These are phyloP conservation scores for Phytophthora citricola DNA, from an alignment of 352 stramenopile species.

Conservation along the genomic window DNA sequence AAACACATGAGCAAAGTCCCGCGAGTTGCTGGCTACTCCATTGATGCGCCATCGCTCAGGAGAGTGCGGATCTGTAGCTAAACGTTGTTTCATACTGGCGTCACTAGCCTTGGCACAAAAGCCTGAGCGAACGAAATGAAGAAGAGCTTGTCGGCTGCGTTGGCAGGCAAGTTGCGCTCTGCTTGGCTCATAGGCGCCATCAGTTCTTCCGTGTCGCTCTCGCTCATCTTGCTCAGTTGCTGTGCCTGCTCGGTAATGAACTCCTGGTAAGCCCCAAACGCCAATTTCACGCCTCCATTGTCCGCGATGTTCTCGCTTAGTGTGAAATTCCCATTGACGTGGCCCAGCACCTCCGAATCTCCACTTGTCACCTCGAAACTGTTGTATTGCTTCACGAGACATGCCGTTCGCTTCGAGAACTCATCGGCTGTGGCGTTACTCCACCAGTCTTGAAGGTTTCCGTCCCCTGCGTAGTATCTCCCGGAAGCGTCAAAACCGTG, in stretches of 20 bases:
- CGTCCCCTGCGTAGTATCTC: slow-evolving; percentile 86
- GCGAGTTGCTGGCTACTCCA: slow-evolving; percentile 78
- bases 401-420: slow-evolving; percentile 69
- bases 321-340: slow-evolving; percentile 84
- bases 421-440: slow-evolving; percentile 79
- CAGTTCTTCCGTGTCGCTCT: slow-evolving; percentile 21
- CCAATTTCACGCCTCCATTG: slow-evolving; percentile 80
- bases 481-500: slow-evolving; percentile 96
- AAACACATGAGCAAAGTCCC: slow-evolving; percentile 71
- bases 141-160: slow-evolving; percentile 64
- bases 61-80: slow-evolving; percentile 70
- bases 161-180: slow-evolving; percentile 20
- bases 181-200: slow-evolving; percentile 24
- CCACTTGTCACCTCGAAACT: slow-evolving; percentile 52
- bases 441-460: slow-evolving; percentile 95
- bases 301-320: slow-evolving; percentile 88
- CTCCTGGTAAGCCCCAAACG: slow-evolving; percentile 65
- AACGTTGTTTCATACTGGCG: slow-evolving; percentile 49
- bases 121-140: slow-evolving; percentile 82
- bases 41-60: slow-evolving; percentile 82
- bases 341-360: slow-evolving; percentile 53
- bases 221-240: slow-evolving; percentile 30
- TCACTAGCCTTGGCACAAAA: slow-evolving; percentile 73
- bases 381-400: slow-evolving; percentile 73
- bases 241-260: slow-evolving; percentile 35